Percentiles rank a stretch among this genome's conserved stretches.
These are phyloP conservation scores for Xylaria polymorpha DNA, from an alignment of 2,329 filamentous ascomycete genomes.

Conservation along the genomic window DNA sequence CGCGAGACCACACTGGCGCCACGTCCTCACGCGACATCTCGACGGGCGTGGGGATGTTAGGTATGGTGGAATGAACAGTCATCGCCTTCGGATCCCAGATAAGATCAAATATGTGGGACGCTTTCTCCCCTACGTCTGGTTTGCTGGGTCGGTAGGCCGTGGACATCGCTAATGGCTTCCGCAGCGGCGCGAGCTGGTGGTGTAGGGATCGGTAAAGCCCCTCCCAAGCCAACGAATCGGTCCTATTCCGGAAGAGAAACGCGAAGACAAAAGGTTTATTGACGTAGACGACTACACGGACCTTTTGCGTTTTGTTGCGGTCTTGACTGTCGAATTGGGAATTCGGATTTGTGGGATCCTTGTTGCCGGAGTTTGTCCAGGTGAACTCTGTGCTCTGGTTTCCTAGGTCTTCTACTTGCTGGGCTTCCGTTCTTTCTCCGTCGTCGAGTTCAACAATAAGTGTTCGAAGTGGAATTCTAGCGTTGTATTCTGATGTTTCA, in stretches of 20 bases:
- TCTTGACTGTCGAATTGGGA: conserved; percentile 60
- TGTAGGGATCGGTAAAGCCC: conserved; percentile 69
- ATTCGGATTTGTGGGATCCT: conserved; percentile 38
- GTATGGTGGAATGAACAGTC: conserved; percentile 71
- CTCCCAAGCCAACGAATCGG: conserved; percentile 68
- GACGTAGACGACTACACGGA: conserved; percentile 79
- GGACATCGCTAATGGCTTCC: conserved; percentile 66
- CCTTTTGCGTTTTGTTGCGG: conserved; percentile 64
- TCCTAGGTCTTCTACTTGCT: conserved; percentile 59
- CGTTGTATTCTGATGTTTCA: conserved; percentile 57
- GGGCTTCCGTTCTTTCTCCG: conserved; percentile 56
- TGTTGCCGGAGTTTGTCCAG: conserved; percentile 35
- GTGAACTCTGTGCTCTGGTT: conserved; percentile 52
- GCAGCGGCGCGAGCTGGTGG: conserved; percentile 68
- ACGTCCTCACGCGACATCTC: conserved; percentile 43
- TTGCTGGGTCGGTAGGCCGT: conserved; percentile 68
- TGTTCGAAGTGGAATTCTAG: conserved; percentile 72
- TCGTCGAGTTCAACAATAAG: conserved; percentile 73
- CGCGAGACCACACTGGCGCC: conserved; percentile 63
- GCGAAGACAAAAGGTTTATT: conserved; percentile 81
- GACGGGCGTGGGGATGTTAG: conserved; percentile 69
- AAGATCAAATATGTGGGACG: conserved; percentile 68
- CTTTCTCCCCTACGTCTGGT: conserved; percentile 53
- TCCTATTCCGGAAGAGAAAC: conserved; percentile 74
- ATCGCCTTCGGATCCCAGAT: conserved; percentile 69